Conservation (phyloP, 495 filamentous ascomycete genomes). For the Penicillium lagena region DNA sequence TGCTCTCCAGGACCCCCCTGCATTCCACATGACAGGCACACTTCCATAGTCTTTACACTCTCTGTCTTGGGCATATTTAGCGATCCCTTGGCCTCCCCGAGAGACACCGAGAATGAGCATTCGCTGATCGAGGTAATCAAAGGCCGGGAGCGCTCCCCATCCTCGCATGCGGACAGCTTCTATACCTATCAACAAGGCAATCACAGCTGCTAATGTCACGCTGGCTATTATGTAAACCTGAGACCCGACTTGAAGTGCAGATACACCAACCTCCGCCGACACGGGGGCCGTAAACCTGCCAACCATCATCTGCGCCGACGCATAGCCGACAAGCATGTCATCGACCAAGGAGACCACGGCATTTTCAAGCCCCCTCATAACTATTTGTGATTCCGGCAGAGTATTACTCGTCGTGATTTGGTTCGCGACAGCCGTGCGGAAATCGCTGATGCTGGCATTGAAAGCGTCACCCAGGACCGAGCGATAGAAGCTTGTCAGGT, state of each 20-base stretch:
- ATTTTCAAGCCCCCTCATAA: constrained; percentile 23
- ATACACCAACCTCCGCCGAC: constrained; percentile 5
- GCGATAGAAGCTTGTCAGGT: constrained; percentile 23
- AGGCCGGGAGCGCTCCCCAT: constrained; percentile 6
- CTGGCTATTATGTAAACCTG: constrained; percentile 23
- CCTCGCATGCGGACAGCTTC: constrained; percentile 9
- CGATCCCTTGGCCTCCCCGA: constrained; percentile 5
- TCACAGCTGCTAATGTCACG: constrained; percentile 9
- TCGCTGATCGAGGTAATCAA: constrained; percentile 12
- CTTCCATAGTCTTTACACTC: background rate
- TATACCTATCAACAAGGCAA: constrained; percentile 10
- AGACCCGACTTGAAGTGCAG: constrained; percentile 17
- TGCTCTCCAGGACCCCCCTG: too few relatives aligned
- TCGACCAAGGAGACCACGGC: constrained; percentile 23
- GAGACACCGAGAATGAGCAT: constrained; percentile 3
- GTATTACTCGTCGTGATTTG: background rate
- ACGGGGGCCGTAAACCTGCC: constrained; percentile 3
- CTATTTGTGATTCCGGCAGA: constrained; percentile 10
- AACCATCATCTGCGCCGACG: constrained; percentile 27
- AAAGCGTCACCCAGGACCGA: constrained; percentile 25
- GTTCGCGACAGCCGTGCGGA: constrained; percentile 4
- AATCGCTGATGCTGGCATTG: constrained; percentile 21
- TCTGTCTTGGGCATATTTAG: background rate
- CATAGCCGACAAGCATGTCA: constrained; percentile 23
- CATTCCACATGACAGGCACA: background rate